A percentile compares a stretch with the other conserved stretches of the same genome.
phyloP scores from a whole-genome alignment of 148 eudicot species.

The Persicaria tinctoria region DNA sequence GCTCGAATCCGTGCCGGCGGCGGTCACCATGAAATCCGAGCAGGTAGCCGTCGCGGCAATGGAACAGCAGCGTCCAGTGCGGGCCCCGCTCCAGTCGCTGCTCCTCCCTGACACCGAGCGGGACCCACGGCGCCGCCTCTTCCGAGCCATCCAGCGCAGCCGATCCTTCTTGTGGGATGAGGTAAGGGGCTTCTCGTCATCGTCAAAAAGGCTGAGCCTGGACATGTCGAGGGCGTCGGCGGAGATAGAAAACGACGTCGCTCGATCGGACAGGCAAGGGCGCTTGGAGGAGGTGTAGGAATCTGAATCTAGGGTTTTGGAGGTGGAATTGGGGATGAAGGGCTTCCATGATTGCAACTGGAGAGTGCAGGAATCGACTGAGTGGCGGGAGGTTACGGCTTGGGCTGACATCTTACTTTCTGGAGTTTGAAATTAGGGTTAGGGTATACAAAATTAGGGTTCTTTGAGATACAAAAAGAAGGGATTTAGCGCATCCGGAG shows the following conservation, averaged over 20 bases:
- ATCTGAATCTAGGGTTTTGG: constrained; percentile 49
- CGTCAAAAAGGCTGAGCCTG: constrained; percentile 63
- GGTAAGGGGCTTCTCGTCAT: constrained; percentile 18
- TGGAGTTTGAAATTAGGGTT: too few relatives aligned
- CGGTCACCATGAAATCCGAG: constrained; percentile 71
- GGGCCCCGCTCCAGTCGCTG: constrained; percentile 61
- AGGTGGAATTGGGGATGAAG: constrained; percentile 36
- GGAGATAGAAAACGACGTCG: constrained; percentile 42
- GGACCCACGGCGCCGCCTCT: constrained; percentile 62
- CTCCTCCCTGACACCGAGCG: constrained; percentile 66
- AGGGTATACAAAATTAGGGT: too few relatives aligned
- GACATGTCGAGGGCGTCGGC: constrained; percentile 64
- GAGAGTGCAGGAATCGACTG: constrained; percentile 58
- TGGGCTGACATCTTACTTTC: constrained; percentile 32
- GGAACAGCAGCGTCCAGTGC: constrained; percentile 50
- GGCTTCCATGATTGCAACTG: constrained; percentile 67
- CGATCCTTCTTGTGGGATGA: constrained; percentile 21
- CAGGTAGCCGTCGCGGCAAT: constrained; percentile 64
- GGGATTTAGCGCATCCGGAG: too few relatives aligned
- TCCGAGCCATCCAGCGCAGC: constrained; percentile 42
- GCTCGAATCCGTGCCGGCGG: constrained; percentile 76
- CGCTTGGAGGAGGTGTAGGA: constrained; percentile 40
- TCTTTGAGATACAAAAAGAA: too few relatives aligned
- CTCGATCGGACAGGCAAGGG: constrained; percentile 66
- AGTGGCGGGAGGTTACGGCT: constrained; percentile 35